A percentile compares a stretch with the other conserved stretches of the same genome.
Evolutionary conservation across 2,329 filamentous ascomycete species (phyloP).

Genomic region (Hysterium pulicare): DNA sequence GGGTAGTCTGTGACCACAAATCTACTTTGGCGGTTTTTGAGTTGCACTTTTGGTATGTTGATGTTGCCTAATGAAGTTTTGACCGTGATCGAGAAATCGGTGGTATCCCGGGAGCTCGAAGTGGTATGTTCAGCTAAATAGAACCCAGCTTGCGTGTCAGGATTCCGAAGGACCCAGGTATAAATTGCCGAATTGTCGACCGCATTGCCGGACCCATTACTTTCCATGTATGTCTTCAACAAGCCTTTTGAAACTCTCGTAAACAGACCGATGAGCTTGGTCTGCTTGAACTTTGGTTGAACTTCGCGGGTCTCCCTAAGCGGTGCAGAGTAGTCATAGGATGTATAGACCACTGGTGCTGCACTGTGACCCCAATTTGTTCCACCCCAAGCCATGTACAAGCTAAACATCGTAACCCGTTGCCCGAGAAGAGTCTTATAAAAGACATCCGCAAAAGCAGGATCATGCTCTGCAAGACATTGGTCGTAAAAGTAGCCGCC

Average conservation of each 20-base stretch:
- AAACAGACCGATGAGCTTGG: constrained; percentile 54
- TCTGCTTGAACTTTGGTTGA: constrained; percentile 52
- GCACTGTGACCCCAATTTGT: constrained; percentile 54
- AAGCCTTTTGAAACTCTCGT: constrained; percentile 51
- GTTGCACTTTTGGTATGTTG: constrained; percentile 45
- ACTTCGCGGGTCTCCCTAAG: constrained; percentile 54
- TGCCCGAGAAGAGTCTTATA: constrained; percentile 57
- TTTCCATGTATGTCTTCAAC: constrained; percentile 52
- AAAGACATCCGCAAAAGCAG: constrained; percentile 53
- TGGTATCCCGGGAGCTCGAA: constrained; percentile 44
- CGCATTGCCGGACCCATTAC: constrained; percentile 52
- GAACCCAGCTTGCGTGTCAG: constrained; percentile 49
- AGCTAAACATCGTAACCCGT: constrained; percentile 45
- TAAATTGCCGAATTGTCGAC: constrained; percentile 40
- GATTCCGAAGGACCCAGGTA: constrained; percentile 53
- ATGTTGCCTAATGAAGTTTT: constrained; percentile 47
- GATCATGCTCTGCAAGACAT: constrained; percentile 45
- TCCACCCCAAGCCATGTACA: constrained; percentile 55
- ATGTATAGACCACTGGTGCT: constrained; percentile 43
- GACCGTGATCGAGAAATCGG: constrained; percentile 47
- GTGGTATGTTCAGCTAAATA: constrained; percentile 49
- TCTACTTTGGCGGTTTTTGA: constrained; percentile 53
- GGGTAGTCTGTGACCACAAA: constrained; percentile 54
- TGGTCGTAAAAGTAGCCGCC: constrained; percentile 52
- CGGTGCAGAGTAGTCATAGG: constrained; percentile 49